Evolutionary conservation across 805 yeast genomes (phyloP).

Genomic region (Zygoascus biomembranicola): DNA sequence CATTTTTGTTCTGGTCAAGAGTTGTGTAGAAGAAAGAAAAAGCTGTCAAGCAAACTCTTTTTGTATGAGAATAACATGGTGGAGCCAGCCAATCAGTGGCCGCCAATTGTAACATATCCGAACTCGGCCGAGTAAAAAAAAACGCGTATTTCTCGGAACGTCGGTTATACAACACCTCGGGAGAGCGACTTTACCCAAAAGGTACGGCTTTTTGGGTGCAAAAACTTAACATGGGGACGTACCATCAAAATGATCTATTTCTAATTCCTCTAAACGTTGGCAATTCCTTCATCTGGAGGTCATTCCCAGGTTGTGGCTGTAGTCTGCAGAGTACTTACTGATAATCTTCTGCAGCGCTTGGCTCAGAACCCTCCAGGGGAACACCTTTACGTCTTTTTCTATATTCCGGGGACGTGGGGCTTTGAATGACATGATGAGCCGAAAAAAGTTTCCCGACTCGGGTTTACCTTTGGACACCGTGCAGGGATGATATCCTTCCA

Average conservation of each 20-base stretch:
- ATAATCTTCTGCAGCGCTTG: conserved; percentile 50
- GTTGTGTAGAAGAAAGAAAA: not conserved
- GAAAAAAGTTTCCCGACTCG: conserved; percentile 34
- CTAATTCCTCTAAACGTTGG: no score
- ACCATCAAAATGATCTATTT: no score
- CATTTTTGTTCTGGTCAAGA: not conserved
- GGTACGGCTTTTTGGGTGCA: no score
- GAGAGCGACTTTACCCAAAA: no score
- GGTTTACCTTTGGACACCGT: conserved; percentile 45
- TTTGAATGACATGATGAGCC: conserved; percentile 50
- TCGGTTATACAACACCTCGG: not conserved
- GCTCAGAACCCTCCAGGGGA: conserved; percentile 47
- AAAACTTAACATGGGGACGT: no score
- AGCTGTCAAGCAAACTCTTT: not conserved
- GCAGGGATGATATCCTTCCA: conserved; percentile 53
- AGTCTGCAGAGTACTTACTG: conserved; percentile 41
- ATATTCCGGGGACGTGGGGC: conserved; percentile 62
- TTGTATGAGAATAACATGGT: not conserved
- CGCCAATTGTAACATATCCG: not conserved
- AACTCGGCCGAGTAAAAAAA: not conserved
- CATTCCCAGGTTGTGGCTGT: not conserved
- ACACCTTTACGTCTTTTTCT: conserved; percentile 63
- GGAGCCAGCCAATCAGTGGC: not conserved
- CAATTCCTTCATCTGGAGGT: not conserved
- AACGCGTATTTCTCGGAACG: not conserved